Evolutionary conservation across 768 basidiomycete species (phyloP).

Genomic region (Lactarius deliciosus): DNA sequence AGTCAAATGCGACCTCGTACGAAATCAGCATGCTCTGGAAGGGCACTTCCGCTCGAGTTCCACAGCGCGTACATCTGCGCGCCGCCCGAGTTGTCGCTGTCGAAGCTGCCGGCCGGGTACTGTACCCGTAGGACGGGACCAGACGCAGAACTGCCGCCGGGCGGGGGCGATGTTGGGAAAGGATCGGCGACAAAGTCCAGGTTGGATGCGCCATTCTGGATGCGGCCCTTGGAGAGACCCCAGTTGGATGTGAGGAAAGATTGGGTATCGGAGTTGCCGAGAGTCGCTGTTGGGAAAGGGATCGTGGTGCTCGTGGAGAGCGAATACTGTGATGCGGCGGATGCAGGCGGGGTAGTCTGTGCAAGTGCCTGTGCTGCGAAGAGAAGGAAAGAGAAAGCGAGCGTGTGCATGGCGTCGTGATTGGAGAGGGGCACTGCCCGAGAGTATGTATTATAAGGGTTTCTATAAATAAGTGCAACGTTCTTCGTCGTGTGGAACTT

Average conservation of each 20-base stretch:
- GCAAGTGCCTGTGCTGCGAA: constrained; percentile 9
- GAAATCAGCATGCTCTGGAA: constrained; percentile 69
- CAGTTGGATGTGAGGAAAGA: constrained; percentile 54
- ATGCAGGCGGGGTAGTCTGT: constrained; percentile 10
- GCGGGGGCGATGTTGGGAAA: constrained; percentile 51
- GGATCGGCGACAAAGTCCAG: constrained; percentile 67
- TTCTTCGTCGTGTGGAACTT: neutral
- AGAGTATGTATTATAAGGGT: neutral
- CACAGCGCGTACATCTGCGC: constrained; percentile 67
- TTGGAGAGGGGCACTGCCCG: neutral
- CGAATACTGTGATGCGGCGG: constrained; percentile 50
- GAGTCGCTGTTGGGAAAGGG: constrained; percentile 64
- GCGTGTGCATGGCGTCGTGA: constrained; percentile 3
- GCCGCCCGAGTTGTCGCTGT: constrained; percentile 54
- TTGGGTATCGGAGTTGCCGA: constrained; percentile 49
- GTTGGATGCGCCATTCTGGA: constrained; percentile 57
- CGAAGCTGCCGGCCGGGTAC: constrained; percentile 62
- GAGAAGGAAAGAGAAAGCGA: constrained; percentile 9
- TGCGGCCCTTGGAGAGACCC: constrained; percentile 58
- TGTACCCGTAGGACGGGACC: constrained; percentile 55
- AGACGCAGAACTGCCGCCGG: constrained; percentile 35
- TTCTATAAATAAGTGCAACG: neutral
- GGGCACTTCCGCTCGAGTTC: constrained; percentile 54
- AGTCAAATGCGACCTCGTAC: constrained; percentile 74
- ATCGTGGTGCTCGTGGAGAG: constrained; percentile 61